phyloP scores from a whole-genome alignment of 768 basidiomycete genomes.

The Boletus subcaerulescens region DNA sequence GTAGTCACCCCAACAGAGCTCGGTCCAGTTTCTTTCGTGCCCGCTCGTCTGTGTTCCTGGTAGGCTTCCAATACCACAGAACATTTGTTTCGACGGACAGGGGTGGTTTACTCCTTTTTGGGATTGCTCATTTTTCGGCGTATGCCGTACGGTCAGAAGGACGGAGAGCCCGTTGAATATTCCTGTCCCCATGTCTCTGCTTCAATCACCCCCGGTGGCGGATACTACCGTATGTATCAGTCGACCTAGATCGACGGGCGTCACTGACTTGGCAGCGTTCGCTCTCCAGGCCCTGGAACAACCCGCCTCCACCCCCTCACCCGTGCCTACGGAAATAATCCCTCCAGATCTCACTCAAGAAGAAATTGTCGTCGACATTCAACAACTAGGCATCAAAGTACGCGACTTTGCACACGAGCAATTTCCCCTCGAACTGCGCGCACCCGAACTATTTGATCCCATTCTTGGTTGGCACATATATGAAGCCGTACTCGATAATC shows the following conservation, averaged over 20 bases:
- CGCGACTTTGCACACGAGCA: constrained; percentile 32
- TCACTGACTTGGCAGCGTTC: background rate
- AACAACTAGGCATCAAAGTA: constrained; percentile 28
- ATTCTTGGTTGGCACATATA: constrained; percentile 31
- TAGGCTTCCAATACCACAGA: too few relatives aligned
- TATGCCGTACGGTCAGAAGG: too few relatives aligned
- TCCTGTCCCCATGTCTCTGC: constrained; percentile 11
- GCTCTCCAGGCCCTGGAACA: constrained; percentile 1
- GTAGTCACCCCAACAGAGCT: too few relatives aligned
- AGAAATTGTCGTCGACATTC: constrained; percentile 34
- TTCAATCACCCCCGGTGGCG: constrained; percentile 5
- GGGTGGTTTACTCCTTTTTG: too few relatives aligned
- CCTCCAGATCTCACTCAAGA: constrained; percentile 31
- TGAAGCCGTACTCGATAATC: constrained; percentile 24
- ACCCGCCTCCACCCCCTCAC: constrained; percentile 27
- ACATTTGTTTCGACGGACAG: too few relatives aligned
- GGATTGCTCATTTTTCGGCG: too few relatives aligned
- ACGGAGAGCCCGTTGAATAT: constrained; percentile 12
- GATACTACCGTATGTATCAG: constrained; percentile 27
- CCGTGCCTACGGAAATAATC: constrained; percentile 33
- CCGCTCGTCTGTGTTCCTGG: too few relatives aligned
- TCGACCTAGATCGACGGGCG: background rate
- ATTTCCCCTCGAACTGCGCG: constrained; percentile 12
- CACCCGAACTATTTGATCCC: constrained; percentile 31
- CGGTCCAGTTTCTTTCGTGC: too few relatives aligned